Evolutionary conservation across 2,329 filamentous ascomycete genomes (phyloP), one percentile per base, ranked within the genome.

Genomic region (Fusarium piperis): DNA sequence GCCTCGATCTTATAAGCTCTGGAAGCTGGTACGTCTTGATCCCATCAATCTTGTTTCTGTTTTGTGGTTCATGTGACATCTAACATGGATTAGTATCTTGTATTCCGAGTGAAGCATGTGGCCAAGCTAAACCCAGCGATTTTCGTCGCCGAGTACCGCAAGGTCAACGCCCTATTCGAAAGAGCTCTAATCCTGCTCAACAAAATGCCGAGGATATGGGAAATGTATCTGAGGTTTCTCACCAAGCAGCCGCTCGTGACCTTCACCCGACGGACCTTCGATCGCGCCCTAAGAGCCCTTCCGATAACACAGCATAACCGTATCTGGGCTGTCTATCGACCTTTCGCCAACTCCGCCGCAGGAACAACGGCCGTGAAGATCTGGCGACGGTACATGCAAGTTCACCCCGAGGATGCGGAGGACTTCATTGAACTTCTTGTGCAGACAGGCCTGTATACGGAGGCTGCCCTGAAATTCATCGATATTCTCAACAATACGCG

Each of bases 171-270:
- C 60, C 89, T 98, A 41, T 99, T 97, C 80, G 96, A 99, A 83
- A 90, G 94, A 75, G 95, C 96, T 4, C 85, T 99, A 58, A 93
- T 98, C 65, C 87, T 99, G 41, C 88, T 99, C 69, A 98, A 99
- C 84, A 99, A 99, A 84, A 99, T 99, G 96, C 96, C 97, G 26
- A 90, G 91, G 74, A 96, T 99, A 79, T 99, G 96, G 97, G 95
- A 98, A 80, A 94, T 98, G 91, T 99, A 98, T 80, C 90, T 99
- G 69, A 89, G 89, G 55, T 98, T 99, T 79, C 86, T 99, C 64
- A 90, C 95, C 79, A 90, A 93, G 78, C 96, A 99, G 80, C 96
- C 96, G n/a, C 85, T 97, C 60, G 91, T 99, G 68, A 98, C 95
- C 9, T 87, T 91, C 64, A 97, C 94, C 28, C 90, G 96, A 65